Evolutionary conservation across 2,329 filamentous ascomycete species (phyloP).

Genomic region (Torrubiella hemipterigena): DNA sequence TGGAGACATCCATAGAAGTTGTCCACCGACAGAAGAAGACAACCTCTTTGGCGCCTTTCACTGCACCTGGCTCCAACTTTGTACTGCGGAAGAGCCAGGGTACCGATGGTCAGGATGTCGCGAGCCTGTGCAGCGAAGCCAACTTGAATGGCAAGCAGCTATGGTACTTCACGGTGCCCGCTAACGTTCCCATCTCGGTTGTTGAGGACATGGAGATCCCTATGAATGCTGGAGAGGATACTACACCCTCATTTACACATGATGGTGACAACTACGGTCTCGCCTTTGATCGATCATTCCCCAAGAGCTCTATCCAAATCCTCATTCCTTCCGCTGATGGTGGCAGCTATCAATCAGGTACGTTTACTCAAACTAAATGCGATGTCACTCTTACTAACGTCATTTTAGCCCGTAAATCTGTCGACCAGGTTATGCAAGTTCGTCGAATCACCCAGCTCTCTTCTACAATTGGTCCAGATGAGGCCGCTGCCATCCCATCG

Average conservation of each 20-base stretch:
- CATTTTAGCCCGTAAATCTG: slow-evolving; percentile 19
- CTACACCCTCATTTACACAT: slow-evolving; percentile 46
- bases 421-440: slow-evolving; percentile 52
- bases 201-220: slow-evolving; percentile 53
- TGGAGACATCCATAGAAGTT: too few relatives aligned
- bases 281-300: slow-evolving; percentile 37
- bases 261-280: slow-evolving; percentile 52
- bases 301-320: slow-evolving; percentile 41
- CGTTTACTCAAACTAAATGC: slow-evolving; percentile 13
- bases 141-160: slow-evolving; percentile 59
- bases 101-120: slow-evolving; percentile 30
- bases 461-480: slow-evolving; percentile 15
- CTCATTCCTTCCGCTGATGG: slow-evolving; percentile 46
- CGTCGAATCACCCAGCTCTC: slow-evolving; percentile 48
- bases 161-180: slow-evolving; percentile 70
- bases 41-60: too few relatives aligned
- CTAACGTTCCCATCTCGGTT: slow-evolving; percentile 54
- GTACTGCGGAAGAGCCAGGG: slow-evolving; percentile 35
- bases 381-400: slow-evolving; percentile 4
- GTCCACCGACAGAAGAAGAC: not conserved
- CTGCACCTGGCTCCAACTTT: too few relatives aligned
- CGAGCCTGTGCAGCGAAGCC: slow-evolving; percentile 43
- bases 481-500: slow-evolving; percentile 30
- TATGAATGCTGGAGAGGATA: slow-evolving; percentile 38
- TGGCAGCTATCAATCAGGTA: slow-evolving; percentile 41